Evolutionary conservation across 2,329 filamentous ascomycete genomes (phyloP).

Genomic region (Cytospora paraplurivora): DNA sequence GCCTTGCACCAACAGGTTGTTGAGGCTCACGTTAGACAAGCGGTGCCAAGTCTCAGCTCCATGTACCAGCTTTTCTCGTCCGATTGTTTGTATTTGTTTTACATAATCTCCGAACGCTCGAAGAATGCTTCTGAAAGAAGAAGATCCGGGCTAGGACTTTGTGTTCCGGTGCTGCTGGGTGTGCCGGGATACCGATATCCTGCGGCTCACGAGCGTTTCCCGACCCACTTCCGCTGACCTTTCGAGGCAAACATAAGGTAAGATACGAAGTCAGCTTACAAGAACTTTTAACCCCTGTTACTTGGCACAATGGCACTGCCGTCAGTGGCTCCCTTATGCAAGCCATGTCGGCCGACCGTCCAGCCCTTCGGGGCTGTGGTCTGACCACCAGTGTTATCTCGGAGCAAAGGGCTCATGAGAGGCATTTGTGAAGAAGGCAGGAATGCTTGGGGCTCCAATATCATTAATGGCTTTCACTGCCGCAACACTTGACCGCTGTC

Average conservation of each 20-base stretch:
- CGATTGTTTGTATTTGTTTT: not conserved
- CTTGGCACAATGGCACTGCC: not conserved
- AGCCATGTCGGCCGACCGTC: not conserved
- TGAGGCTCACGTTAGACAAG: slow-evolving; percentile 16
- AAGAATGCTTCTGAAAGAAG: not conserved
- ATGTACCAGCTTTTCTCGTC: not conserved
- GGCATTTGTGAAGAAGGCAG: not conserved
- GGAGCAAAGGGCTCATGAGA: not conserved
- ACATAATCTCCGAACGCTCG: not conserved
- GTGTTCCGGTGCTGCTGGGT: not conserved
- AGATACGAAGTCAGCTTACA: slow-evolving; percentile 4
- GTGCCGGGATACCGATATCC: not conserved
- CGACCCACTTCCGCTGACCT: not conserved
- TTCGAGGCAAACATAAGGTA: not conserved
- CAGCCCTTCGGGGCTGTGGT: not conserved
- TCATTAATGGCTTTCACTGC: not conserved
- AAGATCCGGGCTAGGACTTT: not conserved
- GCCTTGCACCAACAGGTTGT: slow-evolving; percentile 4
- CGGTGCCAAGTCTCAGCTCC: slow-evolving; percentile 16
- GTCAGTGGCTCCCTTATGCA: not conserved
- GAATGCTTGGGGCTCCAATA: not conserved
- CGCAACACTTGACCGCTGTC: not conserved
- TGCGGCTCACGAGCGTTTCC: not conserved
- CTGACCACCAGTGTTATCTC: not conserved
- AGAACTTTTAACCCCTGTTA: not conserved